Evolutionary conservation across 2,329 filamentous ascomycete species (phyloP), one percentile per base, ranked within the genome.

Genomic region (Trichoderma semiorbis): DNA sequence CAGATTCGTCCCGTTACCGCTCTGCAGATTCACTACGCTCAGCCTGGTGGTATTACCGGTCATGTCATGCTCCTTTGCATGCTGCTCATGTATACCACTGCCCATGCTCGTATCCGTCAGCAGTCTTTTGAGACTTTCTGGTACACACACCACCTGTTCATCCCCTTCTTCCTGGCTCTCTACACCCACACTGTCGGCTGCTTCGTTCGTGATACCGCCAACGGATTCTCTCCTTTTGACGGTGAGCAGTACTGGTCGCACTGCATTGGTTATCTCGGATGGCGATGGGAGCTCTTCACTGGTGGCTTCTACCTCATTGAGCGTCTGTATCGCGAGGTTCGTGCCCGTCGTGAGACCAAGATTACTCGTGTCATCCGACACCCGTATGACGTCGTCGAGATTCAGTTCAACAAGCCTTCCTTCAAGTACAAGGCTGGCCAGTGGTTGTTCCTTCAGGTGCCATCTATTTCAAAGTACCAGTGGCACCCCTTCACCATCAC

Each of bases 401-500:
- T 99, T 74, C 96, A 99, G 81, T 98, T 99, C 84, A 89, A 88
- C 81, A 99, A 99, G 85, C 93, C 95, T 6, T 96, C 92, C 72
- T 97, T 99, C 92, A 93, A 91, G 79, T 99, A 99, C 89, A 98
- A 97, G 88, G 92, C 96, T 16, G 96, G 96, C 36, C 96, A 99
- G 84, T 99, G 95, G 95, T 90, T 98, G 47, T 98, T 98, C 86
- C 87, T 99, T 72, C 95, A 98, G 81, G 91, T 97, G 28, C 96
- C 96, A 0, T 91, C 93, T 7, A 90, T 99, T 69, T 97, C 94
- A 75, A 89, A 87, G 77, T 91, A 94, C 79, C 94, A 99, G 84
- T 99, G 96, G 96, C 96, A 99, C 83, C 96, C 96, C 1, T 99
- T 98, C 81, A 99, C 96, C 78, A 98, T 99, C 82, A 99, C 96